Conservation (phyloP, 2,329 filamentous ascomycete species). For the Botrytis aclada region DNA sequence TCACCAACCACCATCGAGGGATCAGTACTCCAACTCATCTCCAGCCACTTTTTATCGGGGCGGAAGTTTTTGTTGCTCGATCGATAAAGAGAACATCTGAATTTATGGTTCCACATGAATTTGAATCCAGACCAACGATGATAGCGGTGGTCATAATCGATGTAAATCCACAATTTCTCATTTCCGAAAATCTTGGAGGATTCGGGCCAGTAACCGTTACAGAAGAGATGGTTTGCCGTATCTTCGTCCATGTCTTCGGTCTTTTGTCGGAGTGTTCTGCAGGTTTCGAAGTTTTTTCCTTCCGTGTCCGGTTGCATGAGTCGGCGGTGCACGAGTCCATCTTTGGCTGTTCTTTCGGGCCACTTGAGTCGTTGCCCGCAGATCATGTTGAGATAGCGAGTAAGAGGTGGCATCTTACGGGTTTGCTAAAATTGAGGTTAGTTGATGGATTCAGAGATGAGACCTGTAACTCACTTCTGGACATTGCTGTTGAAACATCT, state of each 20-base stretch:
- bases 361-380: conserved; percentile 1
- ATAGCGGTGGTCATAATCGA: background rate
- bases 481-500: conserved; percentile 1
- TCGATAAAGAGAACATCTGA: background rate
- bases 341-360: background rate
- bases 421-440: background rate
- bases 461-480: background rate
- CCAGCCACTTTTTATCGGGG: background rate
- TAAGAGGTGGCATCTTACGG: background rate
- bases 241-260: background rate
- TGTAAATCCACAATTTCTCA: background rate
- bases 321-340: background rate
- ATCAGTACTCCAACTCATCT: background rate
- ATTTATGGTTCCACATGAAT: background rate
- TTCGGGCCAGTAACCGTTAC: background rate
- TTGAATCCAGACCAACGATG: background rate
- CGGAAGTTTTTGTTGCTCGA: background rate
- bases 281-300: background rate
- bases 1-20: background rate
- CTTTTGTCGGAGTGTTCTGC: background rate
- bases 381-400: conserved; percentile 9
- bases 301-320: background rate
- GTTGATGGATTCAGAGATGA: background rate
- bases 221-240: background rate
- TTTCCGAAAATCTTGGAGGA: background rate